Evolutionary conservation across 805 yeast species (phyloP).

Genomic region (Kurtzmaniella cleridarum): DNA sequence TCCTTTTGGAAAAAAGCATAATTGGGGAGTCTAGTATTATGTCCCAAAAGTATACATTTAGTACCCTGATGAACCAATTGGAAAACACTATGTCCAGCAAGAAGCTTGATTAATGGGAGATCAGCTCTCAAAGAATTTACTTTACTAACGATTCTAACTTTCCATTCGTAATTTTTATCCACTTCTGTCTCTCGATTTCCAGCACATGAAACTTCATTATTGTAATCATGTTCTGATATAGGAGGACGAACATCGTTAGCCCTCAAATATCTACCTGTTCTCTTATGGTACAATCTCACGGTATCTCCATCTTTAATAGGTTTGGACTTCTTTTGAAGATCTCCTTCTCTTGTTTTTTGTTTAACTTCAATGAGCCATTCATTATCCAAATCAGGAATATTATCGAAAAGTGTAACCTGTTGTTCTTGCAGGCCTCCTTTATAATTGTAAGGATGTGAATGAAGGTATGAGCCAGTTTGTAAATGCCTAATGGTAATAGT

Average conservation of each 20-base stretch:
- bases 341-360: slow-evolving; percentile 32
- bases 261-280: slow-evolving; percentile 62
- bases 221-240: slow-evolving; percentile 84
- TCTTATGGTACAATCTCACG: slow-evolving; percentile 64
- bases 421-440: slow-evolving; percentile 67
- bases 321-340: slow-evolving; percentile 26
- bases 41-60: slow-evolving; percentile 70
- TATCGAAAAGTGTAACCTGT: slow-evolving; percentile 70
- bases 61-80: slow-evolving; percentile 62
- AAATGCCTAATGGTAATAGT: slow-evolving; percentile 66
- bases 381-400: slow-evolving; percentile 55
- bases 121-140: slow-evolving; percentile 30
- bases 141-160: slow-evolving; percentile 41
- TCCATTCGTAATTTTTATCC: slow-evolving; percentile 67
- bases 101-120: slow-evolving; percentile 31
- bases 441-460: slow-evolving; percentile 65
- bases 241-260: slow-evolving; percentile 80
- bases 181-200: slow-evolving; percentile 61
- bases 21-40: slow-evolving; percentile 65
- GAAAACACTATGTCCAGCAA: slow-evolving; percentile 65
- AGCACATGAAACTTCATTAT: slow-evolving; percentile 72
- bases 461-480: slow-evolving; percentile 69
- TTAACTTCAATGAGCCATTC: slow-evolving; percentile 63
- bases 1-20: slow-evolving; percentile 88
- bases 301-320: slow-evolving; percentile 49